Base-by-base conservation (phyloP, 2,329 filamentous ascomycete species). In the Fusarium coffeatum region DNA sequence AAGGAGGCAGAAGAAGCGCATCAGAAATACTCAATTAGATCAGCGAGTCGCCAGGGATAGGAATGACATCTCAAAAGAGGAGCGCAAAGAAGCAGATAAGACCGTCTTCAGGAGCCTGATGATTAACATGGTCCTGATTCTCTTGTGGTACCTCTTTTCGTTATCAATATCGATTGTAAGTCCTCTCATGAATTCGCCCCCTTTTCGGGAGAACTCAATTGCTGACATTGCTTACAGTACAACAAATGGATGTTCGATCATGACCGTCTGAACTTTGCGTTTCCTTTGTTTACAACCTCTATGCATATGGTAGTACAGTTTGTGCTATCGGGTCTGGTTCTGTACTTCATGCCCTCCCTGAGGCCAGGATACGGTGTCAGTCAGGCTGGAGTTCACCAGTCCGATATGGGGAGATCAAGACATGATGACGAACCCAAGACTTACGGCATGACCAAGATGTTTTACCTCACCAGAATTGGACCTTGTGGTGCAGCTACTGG, bases 181-280 rank as follows among this genome's bases (percentile, higher is more conserved):
- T 84, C 42, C 42, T 54, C 30, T 30, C 42, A 18, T 23, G 28
- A 15, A 7, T 15, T n/a, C 25, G 12, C 22, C 22, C 27, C 40
- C 41, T 51, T 57, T 46, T 41, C 27, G 47, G 32, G n/a, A 18
- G 27, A 27, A 25, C 25, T 25, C 23, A 22, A 34, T 34, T 69
- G 47, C 73, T 78, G 56, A 77, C 74, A 46, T 49, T 23, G 23
- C 18, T 42, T 16, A 28, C 71, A 96, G 91, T 99, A 98, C 85
- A 99, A 99, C 87, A 98, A 98, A 83, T 98, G 96, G 96, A 98
- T 99, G 95, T 98, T 99, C 82, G 92, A 93, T 76, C 87, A 91
- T 66, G 87, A 91, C 72, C 89, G 92, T 72, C 88, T 97, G 73
- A 91, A 98, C 80, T 99, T 99, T 79, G 90, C 93, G 54, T 98